Conservation (phyloP, 768 basidiomycete species). For the Kwoniella bestiolae region DNA sequence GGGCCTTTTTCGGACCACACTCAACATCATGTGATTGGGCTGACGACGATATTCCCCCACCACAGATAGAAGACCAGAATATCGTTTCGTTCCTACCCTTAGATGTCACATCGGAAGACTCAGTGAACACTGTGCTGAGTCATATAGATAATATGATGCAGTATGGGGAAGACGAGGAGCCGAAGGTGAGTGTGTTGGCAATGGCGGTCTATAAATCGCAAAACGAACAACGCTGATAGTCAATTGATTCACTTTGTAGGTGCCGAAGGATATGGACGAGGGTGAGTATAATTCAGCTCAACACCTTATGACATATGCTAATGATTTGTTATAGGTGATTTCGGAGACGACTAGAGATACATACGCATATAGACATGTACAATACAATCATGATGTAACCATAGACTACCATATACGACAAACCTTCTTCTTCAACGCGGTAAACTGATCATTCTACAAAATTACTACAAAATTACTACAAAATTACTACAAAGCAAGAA, state of each 20-base stretch:
- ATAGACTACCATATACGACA: not conserved
- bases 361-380: not conserved
- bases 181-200: slow-evolving; percentile 65
- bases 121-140: slow-evolving; percentile 84
- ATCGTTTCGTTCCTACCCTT: slow-evolving; percentile 95
- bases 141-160: slow-evolving; percentile 99
- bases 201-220: not conserved
- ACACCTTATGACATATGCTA: not conserved
- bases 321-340: slow-evolving; percentile 33
- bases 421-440: too few relatives aligned
- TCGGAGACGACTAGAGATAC: slow-evolving; percentile 38
- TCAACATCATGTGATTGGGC: not conserved
- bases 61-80: slow-evolving; percentile 95
- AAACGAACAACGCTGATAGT: not conserved
- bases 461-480: too few relatives aligned
- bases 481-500: too few relatives aligned
- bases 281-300: too few relatives aligned
- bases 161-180: slow-evolving; percentile 98
- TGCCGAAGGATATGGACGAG: slow-evolving; percentile 92
- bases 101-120: slow-evolving; percentile 86
- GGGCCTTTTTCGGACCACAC: not conserved
- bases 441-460: not conserved
- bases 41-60: not conserved
- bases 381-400: not conserved
- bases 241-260: slow-evolving; percentile 32